Conservation (phyloP, 202 grass and related monocot species). For the Saccharum hybrid region DNA sequence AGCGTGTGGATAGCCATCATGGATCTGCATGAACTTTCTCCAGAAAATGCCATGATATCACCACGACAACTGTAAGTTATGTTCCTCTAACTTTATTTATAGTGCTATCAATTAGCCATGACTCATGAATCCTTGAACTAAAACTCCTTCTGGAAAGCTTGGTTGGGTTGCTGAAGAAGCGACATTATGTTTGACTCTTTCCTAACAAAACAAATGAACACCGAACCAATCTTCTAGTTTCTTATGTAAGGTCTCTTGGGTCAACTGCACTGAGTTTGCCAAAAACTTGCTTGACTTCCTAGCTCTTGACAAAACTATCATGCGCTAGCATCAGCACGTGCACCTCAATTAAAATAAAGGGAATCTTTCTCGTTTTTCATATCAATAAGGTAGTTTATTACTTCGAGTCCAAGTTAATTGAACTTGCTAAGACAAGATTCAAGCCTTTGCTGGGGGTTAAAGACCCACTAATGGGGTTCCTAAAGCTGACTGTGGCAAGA, state of each 20-base stretch:
- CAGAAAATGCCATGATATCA: neutral
- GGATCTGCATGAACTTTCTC: slow-evolving; percentile 27
- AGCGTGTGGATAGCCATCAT: neutral
- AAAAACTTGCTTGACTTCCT: slow-evolving; percentile 24
- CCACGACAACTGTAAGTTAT: neutral
- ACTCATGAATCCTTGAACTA: slow-evolving; percentile 19
- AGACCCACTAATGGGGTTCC: too few relatives aligned
- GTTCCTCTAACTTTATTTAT: neutral
- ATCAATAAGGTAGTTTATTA: neutral
- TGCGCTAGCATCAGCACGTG: slow-evolving; percentile 27
- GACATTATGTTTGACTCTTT: slow-evolving; percentile 10
- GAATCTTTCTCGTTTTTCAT: neutral
- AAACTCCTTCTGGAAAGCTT: neutral
- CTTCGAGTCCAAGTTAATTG: slow-evolving; percentile 11
- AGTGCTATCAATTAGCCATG: neutral
- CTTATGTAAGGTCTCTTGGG: slow-evolving; percentile 44
- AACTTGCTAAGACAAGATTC: slow-evolving; percentile 27
- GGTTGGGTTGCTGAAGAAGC: slow-evolving; percentile 29
- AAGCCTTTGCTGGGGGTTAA: neutral
- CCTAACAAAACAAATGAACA: slow-evolving; percentile 12
- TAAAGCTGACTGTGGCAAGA: too few relatives aligned
- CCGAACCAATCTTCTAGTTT: slow-evolving; percentile 7
- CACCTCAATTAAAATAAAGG: neutral
- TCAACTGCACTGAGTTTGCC: slow-evolving; percentile 26
- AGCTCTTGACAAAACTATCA: slow-evolving; percentile 19